phyloP scores from a whole-genome alignment of 2,329 filamentous ascomycete genomes.

The Macrophomina tecta region DNA sequence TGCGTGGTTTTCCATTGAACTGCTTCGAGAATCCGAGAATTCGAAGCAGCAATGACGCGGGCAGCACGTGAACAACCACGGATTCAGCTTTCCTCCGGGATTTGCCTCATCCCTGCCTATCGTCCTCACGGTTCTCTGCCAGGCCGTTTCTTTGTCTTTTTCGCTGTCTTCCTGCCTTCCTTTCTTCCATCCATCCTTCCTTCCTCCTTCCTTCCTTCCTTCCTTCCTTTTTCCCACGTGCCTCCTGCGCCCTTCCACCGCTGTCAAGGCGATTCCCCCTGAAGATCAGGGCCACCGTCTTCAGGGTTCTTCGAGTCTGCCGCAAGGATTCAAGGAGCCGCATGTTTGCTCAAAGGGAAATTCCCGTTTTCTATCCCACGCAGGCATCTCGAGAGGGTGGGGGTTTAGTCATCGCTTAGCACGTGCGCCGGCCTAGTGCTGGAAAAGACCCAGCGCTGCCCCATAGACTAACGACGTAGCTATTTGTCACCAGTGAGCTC shows the following conservation, averaged over 20 bases:
- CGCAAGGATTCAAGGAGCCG: slow-evolving; percentile 9
- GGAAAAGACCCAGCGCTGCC: no score
- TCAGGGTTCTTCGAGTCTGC: neutral
- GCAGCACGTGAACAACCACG: no score
- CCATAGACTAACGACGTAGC: no score
- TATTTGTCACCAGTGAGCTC: no score
- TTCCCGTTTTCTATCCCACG: neutral
- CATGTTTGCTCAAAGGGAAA: neutral
- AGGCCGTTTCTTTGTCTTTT: no score
- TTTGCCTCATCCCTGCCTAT: no score
- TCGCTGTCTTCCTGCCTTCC: neutral
- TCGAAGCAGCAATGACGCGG: no score
- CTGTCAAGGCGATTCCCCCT: slow-evolving; percentile 1
- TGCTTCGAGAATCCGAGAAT: no score
- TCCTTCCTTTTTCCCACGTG: neutral
- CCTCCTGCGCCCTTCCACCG: neutral
- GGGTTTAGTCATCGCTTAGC: neutral
- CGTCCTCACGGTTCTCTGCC: no score
- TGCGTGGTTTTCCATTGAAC: neutral
- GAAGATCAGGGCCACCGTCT: neutral
- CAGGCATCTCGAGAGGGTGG: neutral
- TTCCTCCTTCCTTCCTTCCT: neutral
- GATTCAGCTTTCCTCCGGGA: no score
- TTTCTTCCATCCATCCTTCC: neutral
- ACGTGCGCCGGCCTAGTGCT: neutral